A percentile compares a stretch with the other conserved stretches of the same genome.
Evolutionary conservation across 257 asterid species (phyloP).

Genomic region (Mitragyna speciosa): DNA sequence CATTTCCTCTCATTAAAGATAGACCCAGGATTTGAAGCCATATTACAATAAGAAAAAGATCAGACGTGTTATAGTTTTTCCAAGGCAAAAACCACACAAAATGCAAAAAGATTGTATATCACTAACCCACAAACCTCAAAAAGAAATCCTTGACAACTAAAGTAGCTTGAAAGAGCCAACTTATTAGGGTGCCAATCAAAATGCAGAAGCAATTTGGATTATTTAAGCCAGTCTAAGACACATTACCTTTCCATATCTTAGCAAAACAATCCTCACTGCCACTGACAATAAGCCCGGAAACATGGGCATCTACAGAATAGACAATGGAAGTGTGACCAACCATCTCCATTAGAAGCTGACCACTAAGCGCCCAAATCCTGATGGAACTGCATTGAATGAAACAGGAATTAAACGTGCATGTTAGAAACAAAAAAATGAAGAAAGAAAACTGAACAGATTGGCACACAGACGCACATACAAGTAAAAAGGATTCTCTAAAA

Average conservation of each 20-base stretch:
- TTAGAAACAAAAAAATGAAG: conserved; percentile 7
- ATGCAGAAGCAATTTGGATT: background rate
- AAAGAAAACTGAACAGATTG: background rate
- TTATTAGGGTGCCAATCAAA: background rate
- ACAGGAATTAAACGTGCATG: conserved; percentile 21
- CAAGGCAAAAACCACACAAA: background rate
- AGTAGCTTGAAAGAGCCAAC: background rate
- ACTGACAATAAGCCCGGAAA: conserved; percentile 87
- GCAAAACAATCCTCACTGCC: conserved; percentile 93
- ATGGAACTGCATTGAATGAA: conserved; percentile 61
- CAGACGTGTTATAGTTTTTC: background rate
- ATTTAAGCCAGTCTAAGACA: conserved; percentile 1
- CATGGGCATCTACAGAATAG: conserved; percentile 89
- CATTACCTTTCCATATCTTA: conserved; percentile 93
- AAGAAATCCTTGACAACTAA: background rate
- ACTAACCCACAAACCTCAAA: background rate
- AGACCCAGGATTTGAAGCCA: background rate
- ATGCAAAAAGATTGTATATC: background rate
- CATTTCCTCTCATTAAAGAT: background rate
- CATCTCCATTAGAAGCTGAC: conserved; percentile 74
- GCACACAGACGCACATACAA: background rate
- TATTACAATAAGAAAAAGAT: background rate
- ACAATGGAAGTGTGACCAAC: conserved; percentile 94
- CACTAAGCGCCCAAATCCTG: conserved; percentile 82
- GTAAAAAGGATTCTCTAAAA: background rate